Conservation (phyloP, 225 moss, liverwort and hornwort genomes). For the Polytrichum commune region DNA sequence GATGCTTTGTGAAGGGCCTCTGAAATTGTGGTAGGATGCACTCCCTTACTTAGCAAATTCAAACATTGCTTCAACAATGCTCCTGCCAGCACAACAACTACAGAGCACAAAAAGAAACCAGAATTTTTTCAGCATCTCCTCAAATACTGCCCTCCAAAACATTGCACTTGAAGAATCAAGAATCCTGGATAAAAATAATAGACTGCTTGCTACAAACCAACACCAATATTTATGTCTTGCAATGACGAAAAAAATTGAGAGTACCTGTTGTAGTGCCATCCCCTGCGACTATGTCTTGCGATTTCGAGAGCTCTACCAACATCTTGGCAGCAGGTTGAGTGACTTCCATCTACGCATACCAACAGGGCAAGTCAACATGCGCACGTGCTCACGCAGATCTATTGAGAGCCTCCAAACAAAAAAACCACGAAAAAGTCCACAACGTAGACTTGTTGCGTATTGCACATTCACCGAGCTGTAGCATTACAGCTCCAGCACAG, state of each 20-base stretch:
- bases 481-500: too few species aligned
- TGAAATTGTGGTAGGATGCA: slow-evolving; percentile 91
- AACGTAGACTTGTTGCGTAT: too few species aligned
- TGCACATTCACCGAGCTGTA: too few species aligned
- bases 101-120: background rate
- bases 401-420: too few species aligned
- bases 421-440: too few species aligned
- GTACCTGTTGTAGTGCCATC: slow-evolving; percentile 95
- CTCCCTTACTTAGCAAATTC: slow-evolving; percentile 79
- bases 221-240: too few species aligned
- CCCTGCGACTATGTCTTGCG: slow-evolving; percentile 95
- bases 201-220: too few species aligned
- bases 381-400: too few species aligned
- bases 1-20: slow-evolving; percentile 91
- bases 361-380: background rate
- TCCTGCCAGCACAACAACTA: slow-evolving; percentile 96
- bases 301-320: slow-evolving; percentile 95
- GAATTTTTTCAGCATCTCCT: background rate
- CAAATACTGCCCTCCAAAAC: background rate
- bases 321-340: slow-evolving; percentile 96
- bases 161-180: too few species aligned
- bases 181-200: too few species aligned
- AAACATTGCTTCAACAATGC: slow-evolving; percentile 92
- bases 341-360: slow-evolving; percentile 76
- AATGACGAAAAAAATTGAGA: background rate